Conservation (phyloP, 768 basidiomycete genomes). For the Termitomyces sp. region DNA sequence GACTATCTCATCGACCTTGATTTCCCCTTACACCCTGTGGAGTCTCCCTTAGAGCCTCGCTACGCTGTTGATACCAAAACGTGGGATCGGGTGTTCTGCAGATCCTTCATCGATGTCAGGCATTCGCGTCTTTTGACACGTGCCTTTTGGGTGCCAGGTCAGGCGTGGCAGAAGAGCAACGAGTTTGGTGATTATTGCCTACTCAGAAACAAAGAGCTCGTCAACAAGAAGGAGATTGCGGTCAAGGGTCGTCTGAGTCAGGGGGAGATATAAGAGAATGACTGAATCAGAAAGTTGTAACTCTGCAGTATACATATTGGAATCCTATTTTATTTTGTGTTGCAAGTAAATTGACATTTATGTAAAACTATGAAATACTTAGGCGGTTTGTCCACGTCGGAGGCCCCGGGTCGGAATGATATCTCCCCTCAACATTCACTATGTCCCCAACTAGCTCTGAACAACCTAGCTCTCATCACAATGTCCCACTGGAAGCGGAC, state of each 20-base stretch:
- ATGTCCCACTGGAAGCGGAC: slow-evolving; percentile 3
- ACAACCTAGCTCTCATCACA: not conserved
- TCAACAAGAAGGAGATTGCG: slow-evolving; percentile 30
- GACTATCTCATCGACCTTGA: slow-evolving; percentile 91
- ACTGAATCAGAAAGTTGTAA: not conserved
- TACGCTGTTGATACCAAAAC: slow-evolving; percentile 58
- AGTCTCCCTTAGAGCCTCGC: slow-evolving; percentile 67
- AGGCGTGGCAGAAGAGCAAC: slow-evolving; percentile 63
- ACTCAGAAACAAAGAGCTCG: slow-evolving; percentile 53
- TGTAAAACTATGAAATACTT: too few relatives aligned
- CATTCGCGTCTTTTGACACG: slow-evolving; percentile 72
- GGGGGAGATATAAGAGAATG: slow-evolving; percentile 7
- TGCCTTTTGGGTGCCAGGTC: slow-evolving; percentile 75
- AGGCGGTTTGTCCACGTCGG: not conserved
- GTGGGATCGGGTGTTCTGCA: slow-evolving; percentile 83
- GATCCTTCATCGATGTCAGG: slow-evolving; percentile 77
- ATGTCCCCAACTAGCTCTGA: not conserved
- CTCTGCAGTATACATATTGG: not conserved
- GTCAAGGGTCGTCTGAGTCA: slow-evolving; percentile 15
- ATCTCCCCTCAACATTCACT: not conserved
- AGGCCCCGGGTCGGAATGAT: not conserved
- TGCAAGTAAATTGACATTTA: not conserved
- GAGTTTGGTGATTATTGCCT: slow-evolving; percentile 90
- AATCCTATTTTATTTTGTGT: not conserved
- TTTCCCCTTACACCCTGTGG: slow-evolving; percentile 64